Percentiles rank a stretch among this genome's conserved stretches.
Evolutionary conservation across 164 flowering plant species (phyloP).

Genomic region (Buxus sempervirens): DNA sequence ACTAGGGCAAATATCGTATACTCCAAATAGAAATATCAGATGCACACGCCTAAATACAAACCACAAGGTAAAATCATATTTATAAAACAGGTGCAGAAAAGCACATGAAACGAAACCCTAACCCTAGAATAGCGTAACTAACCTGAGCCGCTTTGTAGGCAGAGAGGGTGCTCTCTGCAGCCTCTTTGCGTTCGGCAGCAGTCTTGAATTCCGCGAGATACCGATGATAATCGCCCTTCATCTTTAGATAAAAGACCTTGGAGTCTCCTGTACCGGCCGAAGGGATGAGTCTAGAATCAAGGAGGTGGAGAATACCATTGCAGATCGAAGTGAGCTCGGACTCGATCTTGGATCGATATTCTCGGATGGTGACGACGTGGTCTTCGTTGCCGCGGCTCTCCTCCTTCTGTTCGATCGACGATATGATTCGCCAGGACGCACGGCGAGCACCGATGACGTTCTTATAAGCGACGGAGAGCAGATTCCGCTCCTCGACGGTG

Average conservation of each 20-base stretch:
- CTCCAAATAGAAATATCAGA: background rate
- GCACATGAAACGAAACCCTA: background rate
- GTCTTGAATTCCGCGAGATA: constrained; percentile 33
- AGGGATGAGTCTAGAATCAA: constrained; percentile 27
- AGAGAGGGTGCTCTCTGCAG: constrained; percentile 30
- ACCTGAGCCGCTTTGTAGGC: constrained; percentile 36
- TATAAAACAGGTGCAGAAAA: background rate
- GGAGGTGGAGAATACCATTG: constrained; percentile 28
- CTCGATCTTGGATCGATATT: constrained; percentile 35
- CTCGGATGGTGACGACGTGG: constrained; percentile 22
- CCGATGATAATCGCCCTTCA: constrained; percentile 36
- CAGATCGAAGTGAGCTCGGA: constrained; percentile 28
- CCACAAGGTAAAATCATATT: background rate
- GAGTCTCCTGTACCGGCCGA: constrained; percentile 24
- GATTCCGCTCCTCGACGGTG: constrained; percentile 35
- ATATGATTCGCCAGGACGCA: constrained; percentile 30
- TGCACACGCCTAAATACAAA: too few relatives aligned
- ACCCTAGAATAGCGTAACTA: background rate
- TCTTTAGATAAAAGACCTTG: constrained; percentile 34
- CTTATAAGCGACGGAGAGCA: constrained; percentile 37
- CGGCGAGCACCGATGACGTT: constrained; percentile 35
- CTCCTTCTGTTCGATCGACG: constrained; percentile 38
- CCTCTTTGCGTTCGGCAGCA: constrained; percentile 26
- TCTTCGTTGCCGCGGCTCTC: constrained; percentile 34
- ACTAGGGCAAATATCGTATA: too few relatives aligned